Evolutionary conservation across 1,139 yeast genomes (phyloP).

Genomic region (Pichia sp.): DNA sequence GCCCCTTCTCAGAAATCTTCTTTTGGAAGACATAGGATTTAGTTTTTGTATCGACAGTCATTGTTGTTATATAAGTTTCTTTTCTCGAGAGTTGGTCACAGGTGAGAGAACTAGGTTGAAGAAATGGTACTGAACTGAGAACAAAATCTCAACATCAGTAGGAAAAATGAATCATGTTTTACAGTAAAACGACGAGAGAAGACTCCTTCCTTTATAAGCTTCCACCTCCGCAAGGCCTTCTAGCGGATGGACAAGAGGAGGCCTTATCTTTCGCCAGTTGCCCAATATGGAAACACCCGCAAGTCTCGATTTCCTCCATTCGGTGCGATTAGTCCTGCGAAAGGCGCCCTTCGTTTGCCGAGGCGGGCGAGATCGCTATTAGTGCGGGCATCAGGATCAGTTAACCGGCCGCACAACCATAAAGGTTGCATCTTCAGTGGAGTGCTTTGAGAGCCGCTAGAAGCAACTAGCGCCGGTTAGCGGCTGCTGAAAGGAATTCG

Average conservation of each 20-base stretch:
- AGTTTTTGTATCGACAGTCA: conserved; percentile 20
- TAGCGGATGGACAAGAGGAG: no score
- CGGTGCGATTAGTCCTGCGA: not conserved
- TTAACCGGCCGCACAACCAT: not conserved
- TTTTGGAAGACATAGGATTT: conserved; percentile 25
- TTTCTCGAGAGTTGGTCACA: not conserved
- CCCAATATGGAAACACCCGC: conserved; percentile 12
- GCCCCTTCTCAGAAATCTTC: conserved; percentile 22
- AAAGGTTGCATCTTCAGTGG: not conserved
- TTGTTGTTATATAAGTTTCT: conserved; percentile 3
- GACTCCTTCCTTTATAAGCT: not conserved
- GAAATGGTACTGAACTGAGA: no score
- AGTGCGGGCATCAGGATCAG: not conserved
- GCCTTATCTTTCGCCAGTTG: conserved; percentile 6
- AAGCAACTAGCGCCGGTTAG: not conserved
- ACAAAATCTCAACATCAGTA: no score
- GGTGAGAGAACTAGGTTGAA: no score
- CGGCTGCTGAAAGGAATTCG: not conserved
- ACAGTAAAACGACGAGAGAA: no score
- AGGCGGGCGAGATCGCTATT: not conserved
- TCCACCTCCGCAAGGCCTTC: not conserved
- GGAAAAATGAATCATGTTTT: no score
- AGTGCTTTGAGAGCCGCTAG: no score
- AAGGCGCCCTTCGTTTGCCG: not conserved
- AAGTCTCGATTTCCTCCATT: not conserved